These are phyloP conservation scores for Articulospora tetracladia DNA, from an alignment of 495 filamentous ascomycete genomes.

Conservation along the genomic window DNA sequence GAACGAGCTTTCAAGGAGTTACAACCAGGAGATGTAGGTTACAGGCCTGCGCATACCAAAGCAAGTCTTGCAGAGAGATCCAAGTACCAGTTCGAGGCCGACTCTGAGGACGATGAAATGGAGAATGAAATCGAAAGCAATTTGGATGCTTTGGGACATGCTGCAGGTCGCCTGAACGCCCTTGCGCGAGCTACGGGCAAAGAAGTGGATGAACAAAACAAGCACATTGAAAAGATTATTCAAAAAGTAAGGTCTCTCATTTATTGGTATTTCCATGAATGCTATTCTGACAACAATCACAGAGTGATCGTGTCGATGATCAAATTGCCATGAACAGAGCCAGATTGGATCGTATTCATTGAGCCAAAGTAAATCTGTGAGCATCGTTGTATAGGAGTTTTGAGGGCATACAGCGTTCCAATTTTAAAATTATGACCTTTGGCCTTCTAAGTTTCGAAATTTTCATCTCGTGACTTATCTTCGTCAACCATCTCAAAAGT, in stretches of 20 bases:
- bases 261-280: constrained; percentile 27
- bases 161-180: constrained; percentile 59
- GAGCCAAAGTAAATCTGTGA: constrained; percentile 13
- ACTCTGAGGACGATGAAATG: constrained; percentile 72
- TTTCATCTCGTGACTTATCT: neutral
- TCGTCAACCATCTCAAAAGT: constrained; percentile 37
- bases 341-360: constrained; percentile 59
- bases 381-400: neutral
- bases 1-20: constrained; percentile 55
- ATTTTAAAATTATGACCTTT: neutral
- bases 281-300: constrained; percentile 22
- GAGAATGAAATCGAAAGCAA: constrained; percentile 70
- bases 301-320: constrained; percentile 68
- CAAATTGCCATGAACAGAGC: constrained; percentile 65
- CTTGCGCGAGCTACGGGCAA: constrained; percentile 65
- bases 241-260: constrained; percentile 8
- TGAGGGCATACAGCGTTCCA: neutral
- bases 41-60: constrained; percentile 29
- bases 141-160: constrained; percentile 54
- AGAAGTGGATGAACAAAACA: constrained; percentile 74
- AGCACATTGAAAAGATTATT: constrained; percentile 64
- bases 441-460: neutral
- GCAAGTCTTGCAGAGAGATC: constrained; percentile 60
- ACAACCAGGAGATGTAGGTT: constrained; percentile 22
- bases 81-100: constrained; percentile 77